Evolutionary conservation across 2,329 filamentous ascomycete genomes (phyloP), one percentile per base, ranked within the genome.

Genomic region (Hymenoscyphus linearis): DNA sequence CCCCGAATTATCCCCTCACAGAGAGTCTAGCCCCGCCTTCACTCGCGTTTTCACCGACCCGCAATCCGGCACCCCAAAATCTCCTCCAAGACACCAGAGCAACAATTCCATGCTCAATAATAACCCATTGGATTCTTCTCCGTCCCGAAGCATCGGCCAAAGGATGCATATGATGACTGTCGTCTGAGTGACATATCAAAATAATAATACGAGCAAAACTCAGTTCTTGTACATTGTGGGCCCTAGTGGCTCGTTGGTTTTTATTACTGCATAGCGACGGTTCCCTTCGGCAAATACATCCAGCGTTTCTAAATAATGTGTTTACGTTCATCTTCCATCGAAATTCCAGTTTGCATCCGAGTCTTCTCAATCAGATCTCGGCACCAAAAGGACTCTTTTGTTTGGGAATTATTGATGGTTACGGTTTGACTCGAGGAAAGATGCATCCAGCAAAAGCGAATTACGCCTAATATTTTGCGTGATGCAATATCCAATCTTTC

Each of bases 151-250:
- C 58, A 73, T 85, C 44, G 76, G 76, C 59, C 79, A 78, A 66
- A 79, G 83, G 60, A 79, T 87, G 77, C 83, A 85, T 70, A 80
- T 87, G 78, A 87, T 87, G 85, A 86, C 82, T 50, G 84, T 87
- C 63, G 81, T 76, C 22, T 72, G 64, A 71, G 55, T 18, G 35
- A 25, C 55, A 35, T 26, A 54, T 47, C 35, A 44, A 55, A 55
- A 58, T 60, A 18, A 31, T 47, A 63, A 63, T 57, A 61, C 61
- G 52, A 36, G 37, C 50, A 36, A 61, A 58, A 63, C 58, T 57
- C 52, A 62, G 56, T 66, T 68, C 59, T 68, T 71, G 67, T 71
- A 70, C 64, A 70, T 69, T 64, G 55, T 37, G 55, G 53, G 55
- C 60, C 62, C 60, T 55, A 60, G 52, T 40, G 58, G 58, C 60